Evolutionary conservation across 768 basidiomycete species (phyloP).

Genomic region (Suillus decipiens): DNA sequence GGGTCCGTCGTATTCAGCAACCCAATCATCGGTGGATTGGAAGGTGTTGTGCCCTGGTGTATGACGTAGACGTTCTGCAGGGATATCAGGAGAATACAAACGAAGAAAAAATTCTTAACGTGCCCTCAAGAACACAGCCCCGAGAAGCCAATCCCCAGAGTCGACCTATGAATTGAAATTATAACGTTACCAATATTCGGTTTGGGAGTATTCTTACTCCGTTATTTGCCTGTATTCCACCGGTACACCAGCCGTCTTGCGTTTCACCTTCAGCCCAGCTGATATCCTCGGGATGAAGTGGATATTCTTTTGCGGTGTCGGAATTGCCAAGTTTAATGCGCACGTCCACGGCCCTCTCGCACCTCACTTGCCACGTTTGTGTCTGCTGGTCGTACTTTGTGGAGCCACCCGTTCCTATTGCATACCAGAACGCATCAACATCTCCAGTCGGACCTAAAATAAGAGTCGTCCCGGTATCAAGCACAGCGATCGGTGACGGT

Average conservation of each 20-base stretch:
- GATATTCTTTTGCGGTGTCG: constrained; percentile 36
- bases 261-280: constrained; percentile 47
- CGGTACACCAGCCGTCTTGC: constrained; percentile 52
- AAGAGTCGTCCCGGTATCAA: constrained; percentile 65
- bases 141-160: constrained; percentile 62
- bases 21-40: constrained; percentile 45
- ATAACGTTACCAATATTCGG: constrained; percentile 8
- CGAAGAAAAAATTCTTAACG: constrained; percentile 13
- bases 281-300: constrained; percentile 53
- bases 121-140: constrained; percentile 59
- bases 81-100: constrained; percentile 13
- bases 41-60: constrained; percentile 44
- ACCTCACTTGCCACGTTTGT: constrained; percentile 51
- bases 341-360: constrained; percentile 48
- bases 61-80: constrained; percentile 55
- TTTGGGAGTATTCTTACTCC: constrained; percentile 30
- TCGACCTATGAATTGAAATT: constrained; percentile 36
- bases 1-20: constrained; percentile 47
- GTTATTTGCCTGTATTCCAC: constrained; percentile 57
- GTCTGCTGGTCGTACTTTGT: constrained; percentile 37
- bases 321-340: constrained; percentile 46
- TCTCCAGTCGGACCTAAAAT: constrained; percentile 55
- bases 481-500: constrained; percentile 49
- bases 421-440: constrained; percentile 53
- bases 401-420: constrained; percentile 42